Evolutionary conservation across 164 flowering plant genomes (phyloP), one percentile per base, ranked within the genome.

Genomic region (Cinnamomum chago): DNA sequence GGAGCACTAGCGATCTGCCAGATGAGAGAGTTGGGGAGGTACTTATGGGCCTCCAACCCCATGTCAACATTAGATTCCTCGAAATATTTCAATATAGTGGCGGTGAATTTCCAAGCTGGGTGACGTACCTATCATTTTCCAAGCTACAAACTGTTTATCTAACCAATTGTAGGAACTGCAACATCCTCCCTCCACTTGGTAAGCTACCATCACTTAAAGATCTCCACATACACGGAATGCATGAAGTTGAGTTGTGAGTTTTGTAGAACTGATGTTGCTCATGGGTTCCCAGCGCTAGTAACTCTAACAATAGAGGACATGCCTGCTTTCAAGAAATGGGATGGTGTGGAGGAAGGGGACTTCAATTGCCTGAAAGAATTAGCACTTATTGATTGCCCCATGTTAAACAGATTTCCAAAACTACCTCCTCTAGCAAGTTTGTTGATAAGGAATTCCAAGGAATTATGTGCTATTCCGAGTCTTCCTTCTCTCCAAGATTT

Each of bases 31-130:
- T 13, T 5, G 67, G 66, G 66, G 62, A 69, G 28, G 68, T 75
- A 33, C 55, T 70, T 58, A 50, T 62, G 15, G 28, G 5, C 62
- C 74, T 86, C 17, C 70, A 58, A 67, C 84, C 89, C 27, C 81
- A 80, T 24, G 17, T 14, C 2, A 73, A 78, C 64, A 52, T 86
- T 28, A 62, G 73, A 70, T 51, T 65, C 50, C 79, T 86, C 5
- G 50, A 50, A 1, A 76, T 86, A 18, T 30, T 22, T 7, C 18
- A 13, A 13, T 86, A 80, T 23, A 25, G 68, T 10, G 83, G 84
- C 3, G 2, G 7, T 25, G 30, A 28, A 22, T 82, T 82, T 55
- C 83, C 89, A 60, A 74, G 25, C 25, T 86, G 89, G 86, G 2
- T 83, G 3, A 75, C 79, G 0, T 69, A 75, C 68, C 62, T 76